phyloP scores from a whole-genome alignment of 148 eudicot genomes.

The Spergularia bocconei region DNA sequence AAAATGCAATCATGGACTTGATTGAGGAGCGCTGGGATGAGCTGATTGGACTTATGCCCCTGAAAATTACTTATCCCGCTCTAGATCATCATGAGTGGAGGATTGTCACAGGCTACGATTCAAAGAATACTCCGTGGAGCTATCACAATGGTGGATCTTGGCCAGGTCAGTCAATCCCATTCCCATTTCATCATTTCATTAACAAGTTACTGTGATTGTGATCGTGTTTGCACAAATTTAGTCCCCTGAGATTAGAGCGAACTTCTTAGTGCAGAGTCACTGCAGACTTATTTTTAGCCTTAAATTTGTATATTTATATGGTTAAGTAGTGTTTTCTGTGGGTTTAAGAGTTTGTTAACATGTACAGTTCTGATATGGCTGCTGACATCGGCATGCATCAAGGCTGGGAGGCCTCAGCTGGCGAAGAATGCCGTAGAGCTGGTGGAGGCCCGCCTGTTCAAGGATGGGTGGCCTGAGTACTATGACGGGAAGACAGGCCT shows the following conservation, averaged over 20 bases:
- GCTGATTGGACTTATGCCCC: conserved; percentile 67
- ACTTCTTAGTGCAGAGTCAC: too few relatives aligned
- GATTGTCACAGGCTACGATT: conserved; percentile 66
- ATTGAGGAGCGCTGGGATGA: conserved; percentile 66
- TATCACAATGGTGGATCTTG: conserved; percentile 82
- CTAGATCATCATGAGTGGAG: conserved; percentile 60
- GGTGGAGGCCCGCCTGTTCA: conserved; percentile 38
- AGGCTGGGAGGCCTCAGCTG: conserved; percentile 38
- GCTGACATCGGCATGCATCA: conserved; percentile 47
- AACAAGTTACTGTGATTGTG: too few relatives aligned
- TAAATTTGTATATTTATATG: too few relatives aligned
- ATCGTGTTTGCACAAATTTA: too few relatives aligned
- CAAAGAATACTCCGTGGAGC: conserved; percentile 73
- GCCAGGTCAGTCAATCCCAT: conserved; percentile 42
- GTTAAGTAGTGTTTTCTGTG: too few relatives aligned
- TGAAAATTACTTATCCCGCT: conserved; percentile 61
- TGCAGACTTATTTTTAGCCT: too few relatives aligned
- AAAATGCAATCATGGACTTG: conserved; percentile 62
- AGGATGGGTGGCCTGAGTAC: conserved; percentile 56
- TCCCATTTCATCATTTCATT: background rate
- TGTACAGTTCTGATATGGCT: conserved; percentile 46
- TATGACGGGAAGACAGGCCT: conserved; percentile 51
- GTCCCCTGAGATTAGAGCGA: too few relatives aligned
- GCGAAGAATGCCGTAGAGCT: conserved; percentile 43
- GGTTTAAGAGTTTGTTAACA: background rate